These are phyloP conservation scores for Trametes punicea DNA, from an alignment of 768 basidiomycete species.

Conservation along the genomic window DNA sequence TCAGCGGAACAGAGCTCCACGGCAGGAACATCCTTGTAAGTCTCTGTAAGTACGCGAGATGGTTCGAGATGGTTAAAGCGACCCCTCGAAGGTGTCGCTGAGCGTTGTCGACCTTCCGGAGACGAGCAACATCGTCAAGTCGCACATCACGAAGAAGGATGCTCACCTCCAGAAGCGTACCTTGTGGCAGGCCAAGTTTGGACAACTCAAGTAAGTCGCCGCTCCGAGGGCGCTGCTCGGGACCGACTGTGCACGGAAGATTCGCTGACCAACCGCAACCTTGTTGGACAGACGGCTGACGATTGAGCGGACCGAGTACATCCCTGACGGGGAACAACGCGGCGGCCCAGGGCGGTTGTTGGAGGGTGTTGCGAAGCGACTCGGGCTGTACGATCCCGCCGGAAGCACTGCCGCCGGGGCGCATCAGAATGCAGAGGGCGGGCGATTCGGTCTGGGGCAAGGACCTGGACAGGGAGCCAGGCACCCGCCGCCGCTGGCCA, in stretches of 20 bases:
- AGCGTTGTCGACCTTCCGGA: conserved; percentile 35
- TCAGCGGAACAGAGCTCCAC: conserved; percentile 37
- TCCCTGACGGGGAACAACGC: conserved; percentile 1
- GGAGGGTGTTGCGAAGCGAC: neutral
- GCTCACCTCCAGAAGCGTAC: neutral
- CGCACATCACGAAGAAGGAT: conserved; percentile 2
- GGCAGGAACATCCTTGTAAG: conserved; percentile 41
- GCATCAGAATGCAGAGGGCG: conserved; percentile 1
- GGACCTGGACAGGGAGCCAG: too few relatives aligned
- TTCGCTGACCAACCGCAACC: neutral
- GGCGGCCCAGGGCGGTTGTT: neutral
- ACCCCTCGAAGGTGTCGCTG: conserved; percentile 22
- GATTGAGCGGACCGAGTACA: conserved; percentile 7
- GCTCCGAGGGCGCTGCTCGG: neutral
- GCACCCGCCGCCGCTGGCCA: neutral
- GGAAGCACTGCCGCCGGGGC: conserved; percentile 2
- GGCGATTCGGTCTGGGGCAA: neutral
- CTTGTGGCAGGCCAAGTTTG: conserved; percentile 12
- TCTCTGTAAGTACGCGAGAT: neutral
- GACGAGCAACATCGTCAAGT: conserved; percentile 4
- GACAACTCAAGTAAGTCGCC: conserved; percentile 9
- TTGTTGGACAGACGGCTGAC: conserved; percentile 5
- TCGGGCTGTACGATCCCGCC: conserved; percentile 1
- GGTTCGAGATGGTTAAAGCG: neutral
- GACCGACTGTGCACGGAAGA: neutral